Base-by-base conservation (phyloP, 768 basidiomycete species). In the Boletus rufocinnamomeus region DNA sequence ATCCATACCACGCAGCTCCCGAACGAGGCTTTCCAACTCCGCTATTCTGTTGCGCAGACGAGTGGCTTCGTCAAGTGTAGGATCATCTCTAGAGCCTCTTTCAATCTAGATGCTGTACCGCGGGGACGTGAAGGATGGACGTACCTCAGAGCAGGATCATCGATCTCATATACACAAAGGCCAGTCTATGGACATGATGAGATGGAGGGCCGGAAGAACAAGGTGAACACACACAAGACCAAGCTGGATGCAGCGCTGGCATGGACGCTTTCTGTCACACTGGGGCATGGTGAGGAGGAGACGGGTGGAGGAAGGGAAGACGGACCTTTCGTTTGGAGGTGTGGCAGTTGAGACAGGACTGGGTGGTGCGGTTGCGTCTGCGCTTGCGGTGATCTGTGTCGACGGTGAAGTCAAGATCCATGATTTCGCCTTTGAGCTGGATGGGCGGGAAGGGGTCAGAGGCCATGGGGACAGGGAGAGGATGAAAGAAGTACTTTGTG, bases 91-190 rank as follows among this genome's bases (percentile, higher is more conserved):
- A 72, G 5, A 54, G 58, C 5, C 11, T 2, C 28, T 34, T 56
- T 56, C 37, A 44, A 6, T 58, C 23, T 54, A 54, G 6, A 51
- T 30, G 34, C 16, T 17, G 37, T 7, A 23, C 5, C 19, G 17
- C 28, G 46, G 13, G 53, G 50, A 54, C 6, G 47, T 35, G 50
- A 38, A 50, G 21, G 16, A 28, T 8, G 57, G n/a, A 38, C 61
- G 19, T 63, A 90, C 91, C 89, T 81, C 38, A 89, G 75, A 11
- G 88, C 86, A 16, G 91, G 91, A 74, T 93, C 93, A 70, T 95
- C 94, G 62, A 95, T 90, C 69, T 96, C 94, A 65, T 96, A 96
- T 1, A 96, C 93, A 72, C 94, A 96, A 19, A 95, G 88, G 51
- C 94, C 94, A 23, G 94, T 95, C 91, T 93, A 7, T 3, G 50